Evolutionary conservation across 2,329 filamentous ascomycete genomes (phyloP).

Genomic region (Paraconiothyrium sp.): DNA sequence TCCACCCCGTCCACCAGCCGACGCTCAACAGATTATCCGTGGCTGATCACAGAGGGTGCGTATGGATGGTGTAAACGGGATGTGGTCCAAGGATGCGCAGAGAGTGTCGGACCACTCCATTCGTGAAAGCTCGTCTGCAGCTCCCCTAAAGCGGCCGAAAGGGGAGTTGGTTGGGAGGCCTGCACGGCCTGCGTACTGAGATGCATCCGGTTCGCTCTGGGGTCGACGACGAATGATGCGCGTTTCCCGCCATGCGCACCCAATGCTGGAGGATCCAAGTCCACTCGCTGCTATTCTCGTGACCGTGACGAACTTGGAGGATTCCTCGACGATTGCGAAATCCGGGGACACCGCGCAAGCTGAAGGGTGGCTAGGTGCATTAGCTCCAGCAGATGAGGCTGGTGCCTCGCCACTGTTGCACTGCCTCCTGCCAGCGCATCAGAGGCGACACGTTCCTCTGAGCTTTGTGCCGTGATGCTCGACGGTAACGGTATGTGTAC

Average conservation of each 20-base stretch:
- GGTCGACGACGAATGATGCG: slow-evolving; percentile 30
- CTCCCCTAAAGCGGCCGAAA: slow-evolving; percentile 33
- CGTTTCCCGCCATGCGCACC: slow-evolving; percentile 35
- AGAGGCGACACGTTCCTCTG: slow-evolving; percentile 21
- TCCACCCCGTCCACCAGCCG: not conserved
- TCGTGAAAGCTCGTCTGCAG: slow-evolving; percentile 35
- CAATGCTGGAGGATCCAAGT: slow-evolving; percentile 27
- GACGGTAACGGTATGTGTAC: not conserved
- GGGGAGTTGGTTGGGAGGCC: slow-evolving; percentile 33
- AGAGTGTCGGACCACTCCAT: slow-evolving; percentile 26
- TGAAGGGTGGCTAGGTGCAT: slow-evolving; percentile 43
- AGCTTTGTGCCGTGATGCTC: not conserved
- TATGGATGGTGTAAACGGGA: slow-evolving; percentile 23
- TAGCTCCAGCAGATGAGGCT: slow-evolving; percentile 45
- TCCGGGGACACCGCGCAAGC: slow-evolving; percentile 22
- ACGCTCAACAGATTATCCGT: not conserved
- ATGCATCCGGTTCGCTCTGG: slow-evolving; percentile 33
- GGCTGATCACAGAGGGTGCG: slow-evolving; percentile 20
- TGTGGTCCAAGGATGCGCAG: slow-evolving; percentile 17
- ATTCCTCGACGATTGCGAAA: slow-evolving; percentile 21
- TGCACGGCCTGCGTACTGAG: slow-evolving; percentile 18
- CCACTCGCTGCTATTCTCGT: slow-evolving; percentile 38
- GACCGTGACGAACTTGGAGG: slow-evolving; percentile 33
- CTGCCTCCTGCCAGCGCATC: slow-evolving; percentile 41
- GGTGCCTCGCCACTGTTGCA: slow-evolving; percentile 32